Conservation (phyloP, 208 protist species). For the Trypanosoma rangeli region DNA sequence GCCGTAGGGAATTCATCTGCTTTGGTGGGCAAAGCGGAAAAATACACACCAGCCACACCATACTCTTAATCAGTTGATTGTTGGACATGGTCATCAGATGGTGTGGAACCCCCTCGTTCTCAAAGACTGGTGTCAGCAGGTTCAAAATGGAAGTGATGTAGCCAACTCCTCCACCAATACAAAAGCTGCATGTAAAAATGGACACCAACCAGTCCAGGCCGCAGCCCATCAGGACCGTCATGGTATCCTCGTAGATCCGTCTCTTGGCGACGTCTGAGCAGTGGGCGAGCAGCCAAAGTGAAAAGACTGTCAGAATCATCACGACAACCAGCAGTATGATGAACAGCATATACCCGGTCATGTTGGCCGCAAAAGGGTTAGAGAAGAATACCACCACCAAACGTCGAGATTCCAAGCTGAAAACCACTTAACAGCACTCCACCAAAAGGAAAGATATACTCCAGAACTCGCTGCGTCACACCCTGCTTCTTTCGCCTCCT, state of each 20-base stretch:
- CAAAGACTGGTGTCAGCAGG: conserved; percentile 2
- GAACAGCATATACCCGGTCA: conserved; percentile 12
- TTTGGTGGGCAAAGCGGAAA: conserved; percentile 62
- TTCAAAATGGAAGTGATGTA: conserved; percentile 18
- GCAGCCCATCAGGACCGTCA: conserved; percentile 27
- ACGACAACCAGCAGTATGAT: conserved; percentile 19
- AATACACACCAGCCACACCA: conserved; percentile 64
- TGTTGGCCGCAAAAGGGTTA: conserved; percentile 22
- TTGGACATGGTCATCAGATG: conserved; percentile 41
- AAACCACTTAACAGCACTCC: conserved; percentile 19
- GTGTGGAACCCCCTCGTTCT: conserved; percentile 23
- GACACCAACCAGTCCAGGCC: conserved; percentile 31
- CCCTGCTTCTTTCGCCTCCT: neutral
- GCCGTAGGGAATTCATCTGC: conserved; percentile 70
- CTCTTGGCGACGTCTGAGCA: conserved; percentile 2
- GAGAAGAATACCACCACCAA: conserved; percentile 27
- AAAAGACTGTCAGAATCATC: conserved; percentile 20
- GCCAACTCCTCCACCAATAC: conserved; percentile 13
- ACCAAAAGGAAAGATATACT: conserved; percentile 9
- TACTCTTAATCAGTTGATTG: conserved; percentile 36
- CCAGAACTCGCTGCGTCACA: neutral
- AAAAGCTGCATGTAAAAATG: conserved; percentile 38
- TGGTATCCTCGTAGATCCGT: conserved; percentile 17
- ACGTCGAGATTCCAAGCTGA: conserved; percentile 19
- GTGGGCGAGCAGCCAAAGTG: conserved; percentile 22